A percentile compares a stretch with the other conserved stretches of the same genome.
Conservation (phyloP, 768 basidiomycete genomes). For the Nevesoporus exiguus region DNA sequence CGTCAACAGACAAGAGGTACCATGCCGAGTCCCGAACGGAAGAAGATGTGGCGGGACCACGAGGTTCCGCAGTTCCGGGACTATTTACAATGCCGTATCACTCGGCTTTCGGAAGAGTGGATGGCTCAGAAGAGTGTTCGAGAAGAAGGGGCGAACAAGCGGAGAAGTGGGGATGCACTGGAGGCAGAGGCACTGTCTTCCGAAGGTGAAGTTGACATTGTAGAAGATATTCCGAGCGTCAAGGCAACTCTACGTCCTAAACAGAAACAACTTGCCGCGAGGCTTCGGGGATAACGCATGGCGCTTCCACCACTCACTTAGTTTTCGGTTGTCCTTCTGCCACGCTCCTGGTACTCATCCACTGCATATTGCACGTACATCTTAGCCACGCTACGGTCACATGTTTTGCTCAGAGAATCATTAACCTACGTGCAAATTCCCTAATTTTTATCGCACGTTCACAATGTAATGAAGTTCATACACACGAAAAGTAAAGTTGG, state of each 20-base stretch:
- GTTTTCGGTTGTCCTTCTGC: conserved; percentile 5
- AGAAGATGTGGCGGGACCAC: conserved; percentile 50
- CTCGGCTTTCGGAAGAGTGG: conserved; percentile 52
- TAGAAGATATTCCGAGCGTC: conserved; percentile 28
- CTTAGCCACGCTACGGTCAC: neutral
- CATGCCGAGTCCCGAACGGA: conserved; percentile 37
- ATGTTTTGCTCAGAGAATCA: conserved; percentile 3
- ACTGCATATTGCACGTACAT: conserved; percentile 1
- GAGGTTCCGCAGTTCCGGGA: conserved; percentile 47
- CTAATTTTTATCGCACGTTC: conserved; percentile 10
- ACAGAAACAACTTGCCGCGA: conserved; percentile 17
- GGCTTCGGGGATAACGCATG: conserved; percentile 28
- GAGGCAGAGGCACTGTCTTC: conserved; percentile 27
- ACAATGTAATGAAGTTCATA: conserved; percentile 8
- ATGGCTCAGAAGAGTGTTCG: conserved; percentile 42
- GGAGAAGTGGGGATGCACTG: conserved; percentile 17
- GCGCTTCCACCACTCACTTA: neutral
- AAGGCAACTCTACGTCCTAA: conserved; percentile 9
- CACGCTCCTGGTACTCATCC: conserved; percentile 1
- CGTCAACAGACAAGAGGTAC: conserved; percentile 31
- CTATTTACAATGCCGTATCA: conserved; percentile 40
- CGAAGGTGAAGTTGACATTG: conserved; percentile 40
- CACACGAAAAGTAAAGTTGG: neutral
- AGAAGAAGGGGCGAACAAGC: conserved; percentile 32
- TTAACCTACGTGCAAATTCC: conserved; percentile 18